phyloP scores from a whole-genome alignment of 2,329 filamentous ascomycete genomes.

The Westerdykella sp. region DNA sequence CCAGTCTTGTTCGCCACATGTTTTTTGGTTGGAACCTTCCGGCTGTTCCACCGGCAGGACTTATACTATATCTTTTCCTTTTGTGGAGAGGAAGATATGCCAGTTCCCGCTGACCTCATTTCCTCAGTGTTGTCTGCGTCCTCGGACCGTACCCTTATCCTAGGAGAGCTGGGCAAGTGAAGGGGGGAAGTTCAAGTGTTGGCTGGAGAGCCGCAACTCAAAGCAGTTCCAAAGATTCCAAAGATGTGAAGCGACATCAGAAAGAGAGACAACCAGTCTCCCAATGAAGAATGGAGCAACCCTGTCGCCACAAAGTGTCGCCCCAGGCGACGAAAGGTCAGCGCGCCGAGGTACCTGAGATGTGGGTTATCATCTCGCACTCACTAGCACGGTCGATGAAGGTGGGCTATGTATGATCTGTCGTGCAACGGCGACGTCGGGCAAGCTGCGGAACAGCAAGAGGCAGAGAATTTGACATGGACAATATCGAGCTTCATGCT shows the following conservation, averaged over 20 bases:
- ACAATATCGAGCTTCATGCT: slow-evolving; percentile 16
- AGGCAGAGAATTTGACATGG: slow-evolving; percentile 15
- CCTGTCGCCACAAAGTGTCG: too few species aligned
- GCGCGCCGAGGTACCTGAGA: too few species aligned
- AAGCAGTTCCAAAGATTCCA: slow-evolving; percentile 19
- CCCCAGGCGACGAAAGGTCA: too few species aligned
- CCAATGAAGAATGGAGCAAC: too few species aligned
- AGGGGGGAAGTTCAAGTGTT: slow-evolving; percentile 11
- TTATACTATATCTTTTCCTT: not conserved
- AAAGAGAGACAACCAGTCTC: not conserved
- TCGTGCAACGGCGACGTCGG: slow-evolving; percentile 14
- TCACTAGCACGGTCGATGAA: too few species aligned
- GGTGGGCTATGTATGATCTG: slow-evolving; percentile 4
- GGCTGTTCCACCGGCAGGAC: not conserved
- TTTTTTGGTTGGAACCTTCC: not conserved
- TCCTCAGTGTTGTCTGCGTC: slow-evolving; percentile 74
- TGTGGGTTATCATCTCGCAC: too few species aligned
- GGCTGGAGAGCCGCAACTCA: slow-evolving; percentile 16
- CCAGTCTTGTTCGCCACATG: slow-evolving; percentile 2
- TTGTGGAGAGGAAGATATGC: not conserved
- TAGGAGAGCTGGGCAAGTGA: slow-evolving; percentile 72
- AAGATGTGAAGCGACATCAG: slow-evolving; percentile 21
- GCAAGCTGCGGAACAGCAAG: slow-evolving; percentile 9
- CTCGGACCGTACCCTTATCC: slow-evolving; percentile 77
- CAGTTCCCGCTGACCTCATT: too few species aligned